Evolutionary conservation across 73 alveolate genomes (phyloP).

Genomic region (Durusdinium trenchii): DNA sequence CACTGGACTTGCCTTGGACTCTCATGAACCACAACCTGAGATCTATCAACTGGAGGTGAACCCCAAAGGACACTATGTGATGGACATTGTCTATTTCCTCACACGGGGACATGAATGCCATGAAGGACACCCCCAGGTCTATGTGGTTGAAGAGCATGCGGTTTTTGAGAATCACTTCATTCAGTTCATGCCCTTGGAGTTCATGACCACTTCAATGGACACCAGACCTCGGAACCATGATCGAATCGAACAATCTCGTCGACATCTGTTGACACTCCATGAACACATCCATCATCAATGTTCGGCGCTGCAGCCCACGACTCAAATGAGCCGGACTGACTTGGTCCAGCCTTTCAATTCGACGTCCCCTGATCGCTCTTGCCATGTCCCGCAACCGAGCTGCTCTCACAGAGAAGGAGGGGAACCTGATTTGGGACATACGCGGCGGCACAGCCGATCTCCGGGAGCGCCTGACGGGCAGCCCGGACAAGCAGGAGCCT

Average conservation of each 20-base stretch:
- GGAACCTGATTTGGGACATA: background rate
- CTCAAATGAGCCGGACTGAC: background rate
- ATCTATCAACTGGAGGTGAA: background rate
- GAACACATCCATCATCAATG: background rate
- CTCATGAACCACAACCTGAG: background rate
- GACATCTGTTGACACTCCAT: background rate
- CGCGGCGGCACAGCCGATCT: background rate
- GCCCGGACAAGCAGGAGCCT: background rate
- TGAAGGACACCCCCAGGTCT: background rate
- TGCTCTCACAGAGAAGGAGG: background rate
- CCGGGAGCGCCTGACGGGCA: no score
- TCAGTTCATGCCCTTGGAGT: background rate
- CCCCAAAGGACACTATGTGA: background rate
- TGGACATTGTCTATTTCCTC: background rate
- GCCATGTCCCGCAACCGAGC: background rate
- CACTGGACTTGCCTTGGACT: background rate
- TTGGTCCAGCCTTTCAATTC: background rate
- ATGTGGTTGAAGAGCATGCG: background rate
- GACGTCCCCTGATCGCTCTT: background rate
- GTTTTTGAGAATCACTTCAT: background rate
- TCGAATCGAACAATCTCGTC: no score
- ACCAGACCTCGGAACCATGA: background rate
- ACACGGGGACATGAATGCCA: background rate
- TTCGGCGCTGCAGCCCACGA: background rate
- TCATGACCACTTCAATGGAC: background rate